Conservation (phyloP, 176 grass and related monocot genomes). For the Phoenix roebelenii region DNA sequence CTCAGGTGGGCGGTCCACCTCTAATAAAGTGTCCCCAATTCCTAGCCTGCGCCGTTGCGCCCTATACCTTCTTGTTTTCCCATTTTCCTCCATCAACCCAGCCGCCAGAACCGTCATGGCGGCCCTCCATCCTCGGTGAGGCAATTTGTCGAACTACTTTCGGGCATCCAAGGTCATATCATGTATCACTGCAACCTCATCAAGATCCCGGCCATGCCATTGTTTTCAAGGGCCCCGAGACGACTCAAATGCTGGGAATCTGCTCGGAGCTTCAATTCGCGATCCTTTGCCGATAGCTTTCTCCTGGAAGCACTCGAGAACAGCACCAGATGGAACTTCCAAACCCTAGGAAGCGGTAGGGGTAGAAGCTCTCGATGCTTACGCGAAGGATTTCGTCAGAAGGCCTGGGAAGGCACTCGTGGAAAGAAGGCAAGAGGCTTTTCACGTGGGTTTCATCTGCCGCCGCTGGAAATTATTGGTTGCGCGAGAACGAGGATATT, state of each 20-base stretch:
- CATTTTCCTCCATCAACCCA: too few relatives aligned
- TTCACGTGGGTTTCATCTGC: neutral
- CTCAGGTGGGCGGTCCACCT: too few relatives aligned
- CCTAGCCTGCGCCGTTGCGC: too few relatives aligned
- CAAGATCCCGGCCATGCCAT: slow-evolving; percentile 43
- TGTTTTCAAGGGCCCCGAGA: slow-evolving; percentile 29
- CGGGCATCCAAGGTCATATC: slow-evolving; percentile 8
- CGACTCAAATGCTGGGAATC: neutral
- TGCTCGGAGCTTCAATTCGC: neutral
- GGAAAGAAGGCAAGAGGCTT: neutral
- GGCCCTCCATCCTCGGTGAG: neutral
- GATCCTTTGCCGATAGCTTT: slow-evolving; percentile 8
- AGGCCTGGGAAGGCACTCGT: neutral
- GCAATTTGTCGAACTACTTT: slow-evolving; percentile 42
- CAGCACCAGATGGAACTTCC: neutral
- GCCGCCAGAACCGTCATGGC: too few relatives aligned
- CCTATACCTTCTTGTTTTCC: too few relatives aligned
- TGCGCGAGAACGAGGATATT: too few relatives aligned
- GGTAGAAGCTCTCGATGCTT: neutral
- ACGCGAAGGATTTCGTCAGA: neutral
- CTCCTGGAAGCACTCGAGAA: slow-evolving; percentile 15
- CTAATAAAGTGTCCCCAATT: too few relatives aligned
- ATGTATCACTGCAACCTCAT: slow-evolving; percentile 65
- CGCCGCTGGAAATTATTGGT: too few relatives aligned
- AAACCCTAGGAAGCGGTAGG: neutral